Base-by-base conservation (phyloP, 1,284 basidiomycete genomes). In the Ustilago cynodontis region DNA sequence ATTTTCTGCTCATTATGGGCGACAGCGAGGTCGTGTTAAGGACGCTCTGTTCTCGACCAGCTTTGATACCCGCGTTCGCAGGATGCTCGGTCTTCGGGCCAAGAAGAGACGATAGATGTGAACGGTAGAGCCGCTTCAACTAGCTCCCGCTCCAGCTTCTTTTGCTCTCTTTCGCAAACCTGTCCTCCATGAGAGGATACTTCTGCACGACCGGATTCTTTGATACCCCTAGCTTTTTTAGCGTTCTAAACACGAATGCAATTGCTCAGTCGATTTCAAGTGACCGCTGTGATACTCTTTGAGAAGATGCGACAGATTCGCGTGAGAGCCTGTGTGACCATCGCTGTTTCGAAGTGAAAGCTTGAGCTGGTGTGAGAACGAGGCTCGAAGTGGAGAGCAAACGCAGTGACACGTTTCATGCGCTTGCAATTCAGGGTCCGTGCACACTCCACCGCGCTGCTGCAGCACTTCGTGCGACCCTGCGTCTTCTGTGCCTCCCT, bases 11-110 rank as follows among this genome's bases (percentile, higher is more conserved):
- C 37, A 14, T 52, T 35, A n/a, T 37, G 18, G 6, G 37, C 13
- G 3, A 22, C 57, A 77, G 75, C 65, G 59, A 55, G 77, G 75
- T 4, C 77, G 71, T 52, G 57, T 79, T 47, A 65, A 63, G 20
- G 70, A 79, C 26, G 77, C 77, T 16, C 45, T 79, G 16, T 63
- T 68, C 37, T 79, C 71, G 1, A 77, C 67, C 9, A 65, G 62
- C 45, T 24, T 78, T 39, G 51, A 71, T 26, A 78, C 76, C 1
- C 61, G 76, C n/a, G 52, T 78, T 13, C 67, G 72, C 11, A 31
- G 76, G 47, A 54, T 67, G 66, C 55, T 78, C 2, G 76, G 73
- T 29, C 66, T 78, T 16, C 54, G 76, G 28, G 76, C 76, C 50
- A 74, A 74, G 62, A 56, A 65, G 22, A 66, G 61, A 41, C 69